Base-by-base conservation (phyloP, 2,329 filamentous ascomycete genomes). In the Aureobasidium melanogenum region DNA sequence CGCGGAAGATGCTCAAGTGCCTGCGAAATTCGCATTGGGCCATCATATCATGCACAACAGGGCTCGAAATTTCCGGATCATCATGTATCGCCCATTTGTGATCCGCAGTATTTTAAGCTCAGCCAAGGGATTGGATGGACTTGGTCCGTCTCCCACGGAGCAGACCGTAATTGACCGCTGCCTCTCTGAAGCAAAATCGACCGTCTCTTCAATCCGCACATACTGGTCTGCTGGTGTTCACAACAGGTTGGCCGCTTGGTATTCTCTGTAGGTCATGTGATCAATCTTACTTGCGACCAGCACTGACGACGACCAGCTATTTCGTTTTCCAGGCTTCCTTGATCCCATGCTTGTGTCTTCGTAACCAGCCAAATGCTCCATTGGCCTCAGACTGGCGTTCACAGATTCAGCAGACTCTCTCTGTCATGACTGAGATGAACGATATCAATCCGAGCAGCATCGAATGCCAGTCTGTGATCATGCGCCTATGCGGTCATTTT, bases 291-390 rank as follows among this genome's bases (percentile, higher is more conserved):
- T 36, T 36, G 14, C 32, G n/a, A 38, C 6, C 10, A 14, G 19
- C 17, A 52, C 48, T 52, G 26, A 52, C 32, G 4, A 24, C 9
- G 4, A 28, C 15, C 9, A 46, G 39, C 14, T 80, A 79, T 64
- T 80, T 80, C 60, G 70, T 80, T 4, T 81, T 81, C 59, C 79
- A 80, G 59, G 77, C 78, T 0, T 75, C 74, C 2, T 67, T 80
- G 22, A 80, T 80, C 9, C 79, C 77, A 1, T 76, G 74, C 52
- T 75, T 80, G 10, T 80, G 77, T 61, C 71, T 80, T 1, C 75
- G 77, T 7, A 79, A 78, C 58, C 68, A 76, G 6, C 75, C 77
- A 0, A 64, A 66, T 8, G 72, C 75, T 1, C 60, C 68, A 2
- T 65, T 71, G 12, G 75, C 75, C 7, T 43, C 67, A 1, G 71